phyloP scores from a whole-genome alignment of 345 rosid species.

The Acer negundo region DNA sequence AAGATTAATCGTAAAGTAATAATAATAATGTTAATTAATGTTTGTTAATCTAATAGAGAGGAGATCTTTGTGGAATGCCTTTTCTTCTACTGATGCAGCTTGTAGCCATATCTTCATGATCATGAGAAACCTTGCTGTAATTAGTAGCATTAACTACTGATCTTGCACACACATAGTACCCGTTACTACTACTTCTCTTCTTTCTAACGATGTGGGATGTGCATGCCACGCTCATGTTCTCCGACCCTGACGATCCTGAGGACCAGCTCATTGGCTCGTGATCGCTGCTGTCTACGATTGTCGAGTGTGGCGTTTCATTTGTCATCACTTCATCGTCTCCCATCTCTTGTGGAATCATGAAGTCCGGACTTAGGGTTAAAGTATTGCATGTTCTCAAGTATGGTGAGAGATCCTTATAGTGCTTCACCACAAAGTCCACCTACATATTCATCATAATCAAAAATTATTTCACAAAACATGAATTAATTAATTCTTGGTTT shows the following conservation, averaged over 20 bases:
- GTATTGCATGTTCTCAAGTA: conserved; percentile 65
- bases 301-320: conserved; percentile 64
- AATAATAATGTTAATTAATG: background rate
- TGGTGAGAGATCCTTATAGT: conserved; percentile 66
- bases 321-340: conserved; percentile 62
- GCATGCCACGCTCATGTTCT: conserved; percentile 37
- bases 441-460: conserved; percentile 13
- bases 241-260: conserved; percentile 59
- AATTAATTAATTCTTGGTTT: too few relatives aligned
- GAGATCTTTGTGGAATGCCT: conserved; percentile 93
- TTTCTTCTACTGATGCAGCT: conserved; percentile 76
- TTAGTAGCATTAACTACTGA: conserved; percentile 28
- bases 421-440: conserved; percentile 94
- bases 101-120: conserved; percentile 64
- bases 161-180: conserved; percentile 59
- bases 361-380: conserved; percentile 83
- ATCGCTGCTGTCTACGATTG: conserved; percentile 68
- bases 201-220: conserved; percentile 57
- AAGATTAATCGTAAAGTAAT: background rate
- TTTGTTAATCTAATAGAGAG: conserved; percentile 54
- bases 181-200: conserved; percentile 70
- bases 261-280: conserved; percentile 75
- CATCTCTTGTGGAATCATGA: conserved; percentile 78
- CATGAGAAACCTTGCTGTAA: conserved; percentile 36
- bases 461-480: background rate